Base-by-base conservation (phyloP, 177 flowering plant genomes). In the Vitis hybrid region DNA sequence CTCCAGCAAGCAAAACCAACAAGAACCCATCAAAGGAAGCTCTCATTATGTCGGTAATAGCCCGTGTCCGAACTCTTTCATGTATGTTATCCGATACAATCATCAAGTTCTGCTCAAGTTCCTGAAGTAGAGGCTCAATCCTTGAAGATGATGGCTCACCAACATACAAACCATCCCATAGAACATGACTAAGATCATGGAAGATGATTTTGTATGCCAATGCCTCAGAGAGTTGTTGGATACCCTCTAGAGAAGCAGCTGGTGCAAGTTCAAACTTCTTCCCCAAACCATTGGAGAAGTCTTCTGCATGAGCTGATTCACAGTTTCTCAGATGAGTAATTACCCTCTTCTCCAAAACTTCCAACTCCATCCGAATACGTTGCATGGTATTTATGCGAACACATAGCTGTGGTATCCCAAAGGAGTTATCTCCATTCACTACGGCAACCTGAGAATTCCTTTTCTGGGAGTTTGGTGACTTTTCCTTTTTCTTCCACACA, bases 21-120 rank as follows among this genome's bases (percentile, higher is more conserved):
- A 96, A 75, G 76, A 92, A 92, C 20, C 97, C 99, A 69, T 96
- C 97, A 69, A 90, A 85, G 7, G 99, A 89, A 72, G 98, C 98
- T 79, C 76, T 89, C 98, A 96, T 89, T 49, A 96, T 65, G 65
- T 91, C 97, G 18, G 89, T 87, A 68, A 96, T 79, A 59, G 88
- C 71, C 33, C 94, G 81, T n/a, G 88, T 87, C 2, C 94, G 90
- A 33, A 93, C 89, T 71, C 89, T 84, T 69, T 85, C 90, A 74
- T 88, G 80, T 65, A 92, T 80, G 2, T 83, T 86, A 13, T 86
- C 87, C 9, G 97, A 82, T 52, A 94, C 77, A 31, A 80, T 72
- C 52, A 85, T 75, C 66, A 96, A 77, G 60, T 70, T 78, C 60
- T 72, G 78, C 77, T 94, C 97, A 55, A 96, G 88, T 53, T 88